Evolutionary conservation across 495 filamentous ascomycete species (phyloP).

Genomic region (Eremomyces bilateralis): DNA sequence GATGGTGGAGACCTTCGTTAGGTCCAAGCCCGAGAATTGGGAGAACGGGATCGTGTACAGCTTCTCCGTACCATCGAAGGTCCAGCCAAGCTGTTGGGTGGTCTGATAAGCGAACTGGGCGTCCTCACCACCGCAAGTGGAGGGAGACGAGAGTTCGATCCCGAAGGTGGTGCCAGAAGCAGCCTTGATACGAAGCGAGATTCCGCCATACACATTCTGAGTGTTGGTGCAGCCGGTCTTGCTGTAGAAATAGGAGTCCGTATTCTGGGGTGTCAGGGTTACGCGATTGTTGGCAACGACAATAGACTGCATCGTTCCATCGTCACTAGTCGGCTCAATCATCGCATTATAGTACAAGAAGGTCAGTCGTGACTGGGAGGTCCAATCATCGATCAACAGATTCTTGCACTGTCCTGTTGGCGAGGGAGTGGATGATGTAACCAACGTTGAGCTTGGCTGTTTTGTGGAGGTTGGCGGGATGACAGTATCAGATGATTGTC

Average conservation of each 20-base stretch:
- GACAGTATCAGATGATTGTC: neutral
- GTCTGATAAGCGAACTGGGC: conserved; percentile 6
- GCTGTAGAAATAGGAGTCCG: conserved; percentile 35
- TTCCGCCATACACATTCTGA: conserved; percentile 29
- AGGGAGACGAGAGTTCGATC: conserved; percentile 26
- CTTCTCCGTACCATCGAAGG: conserved; percentile 35
- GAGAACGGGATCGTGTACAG: conserved; percentile 37
- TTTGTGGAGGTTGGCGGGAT: neutral
- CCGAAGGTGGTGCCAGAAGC: conserved; percentile 30
- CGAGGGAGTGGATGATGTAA: conserved; percentile 7
- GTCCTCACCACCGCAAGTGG: conserved; percentile 18
- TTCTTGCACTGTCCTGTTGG: conserved; percentile 23
- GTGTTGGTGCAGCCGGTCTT: conserved; percentile 33
- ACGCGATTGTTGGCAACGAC: conserved; percentile 30
- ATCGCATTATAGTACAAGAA: conserved; percentile 43
- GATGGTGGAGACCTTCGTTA: conserved; percentile 28
- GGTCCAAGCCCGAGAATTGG: conserved; percentile 28
- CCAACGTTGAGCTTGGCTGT: conserved; percentile 1
- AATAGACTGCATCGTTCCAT: conserved; percentile 35
- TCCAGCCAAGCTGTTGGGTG: conserved; percentile 32
- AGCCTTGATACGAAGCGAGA: conserved; percentile 36
- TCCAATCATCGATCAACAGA: conserved; percentile 38
- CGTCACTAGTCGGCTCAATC: conserved; percentile 33
- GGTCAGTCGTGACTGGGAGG: conserved; percentile 39
- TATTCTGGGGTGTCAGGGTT: conserved; percentile 27